phyloP scores from a whole-genome alignment of 1,284 basidiomycete genomes.

The Xerocomus cyaneibrunnescens region DNA sequence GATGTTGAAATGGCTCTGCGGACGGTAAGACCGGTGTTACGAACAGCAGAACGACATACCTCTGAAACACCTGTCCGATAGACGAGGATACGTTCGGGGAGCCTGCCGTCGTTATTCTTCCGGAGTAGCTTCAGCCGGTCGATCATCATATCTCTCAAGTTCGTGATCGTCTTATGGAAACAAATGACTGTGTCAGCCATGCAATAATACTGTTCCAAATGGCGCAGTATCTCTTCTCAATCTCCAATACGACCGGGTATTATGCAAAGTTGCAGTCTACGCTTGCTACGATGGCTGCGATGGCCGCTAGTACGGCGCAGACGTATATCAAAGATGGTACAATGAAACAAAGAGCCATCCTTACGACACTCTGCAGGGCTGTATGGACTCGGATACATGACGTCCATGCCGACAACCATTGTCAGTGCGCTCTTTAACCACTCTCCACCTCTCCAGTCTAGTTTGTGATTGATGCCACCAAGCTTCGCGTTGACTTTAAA shows the following conservation, averaged over 20 bases:
- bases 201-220: background rate
- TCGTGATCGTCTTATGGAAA: conserved; percentile 66
- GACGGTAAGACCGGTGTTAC: conserved; percentile 6
- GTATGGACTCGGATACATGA: conserved; percentile 82
- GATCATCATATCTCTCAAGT: conserved; percentile 66
- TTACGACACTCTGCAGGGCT: no score
- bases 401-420: conserved; percentile 82
- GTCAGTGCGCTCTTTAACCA: conserved; percentile 60
- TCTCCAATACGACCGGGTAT: conserved; percentile 69
- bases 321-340: no score
- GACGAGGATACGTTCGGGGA: conserved; percentile 66
- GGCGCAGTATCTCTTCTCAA: conserved; percentile 56
- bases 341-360: no score
- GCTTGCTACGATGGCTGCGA: conserved; percentile 76
- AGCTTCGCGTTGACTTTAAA: conserved; percentile 75
- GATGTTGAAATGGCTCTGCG: conserved; percentile 68
- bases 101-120: conserved; percentile 40
- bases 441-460: conserved; percentile 51
- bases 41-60: conserved; percentile 35
- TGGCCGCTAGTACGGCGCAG: conserved; percentile 45
- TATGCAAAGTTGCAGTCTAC: conserved; percentile 64
- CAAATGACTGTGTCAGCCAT: conserved; percentile 25
- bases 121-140: conserved; percentile 61
- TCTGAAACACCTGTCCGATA: conserved; percentile 81
- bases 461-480: conserved; percentile 69